These are phyloP conservation scores for Plantago elongata DNA, from an alignment of 257 asterid genomes.

Conservation along the genomic window DNA sequence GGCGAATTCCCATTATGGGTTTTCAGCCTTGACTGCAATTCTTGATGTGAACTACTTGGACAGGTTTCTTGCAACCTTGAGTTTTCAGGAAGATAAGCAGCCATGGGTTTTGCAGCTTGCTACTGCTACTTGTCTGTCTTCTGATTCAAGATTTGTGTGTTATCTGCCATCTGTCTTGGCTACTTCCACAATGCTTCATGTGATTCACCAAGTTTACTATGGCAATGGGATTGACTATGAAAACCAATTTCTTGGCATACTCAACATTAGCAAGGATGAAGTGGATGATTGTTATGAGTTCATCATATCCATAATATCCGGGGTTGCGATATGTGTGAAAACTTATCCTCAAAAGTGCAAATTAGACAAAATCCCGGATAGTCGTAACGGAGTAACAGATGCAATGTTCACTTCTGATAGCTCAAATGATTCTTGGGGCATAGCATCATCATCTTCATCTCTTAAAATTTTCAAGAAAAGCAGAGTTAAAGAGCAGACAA, in stretches of 20 bases:
- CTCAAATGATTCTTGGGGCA: conserved; percentile 45
- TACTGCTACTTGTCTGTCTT: conserved; percentile 76
- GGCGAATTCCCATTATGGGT: conserved; percentile 50
- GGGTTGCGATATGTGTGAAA: background rate
- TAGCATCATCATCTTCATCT: conserved; percentile 21
- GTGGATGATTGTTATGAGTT: conserved; percentile 60
- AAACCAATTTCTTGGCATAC: conserved; percentile 61
- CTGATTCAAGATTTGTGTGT: conserved; percentile 66
- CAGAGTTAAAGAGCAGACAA: conserved; percentile 44
- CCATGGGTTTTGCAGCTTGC: conserved; percentile 91
- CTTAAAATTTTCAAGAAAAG: conserved; percentile 40
- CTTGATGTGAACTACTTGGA: conserved; percentile 73
- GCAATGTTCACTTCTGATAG: conserved; percentile 31
- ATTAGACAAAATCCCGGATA: conserved; percentile 21
- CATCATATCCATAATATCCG: conserved; percentile 32
- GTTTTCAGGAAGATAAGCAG: conserved; percentile 47
- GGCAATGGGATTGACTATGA: conserved; percentile 49
- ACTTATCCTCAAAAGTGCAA: conserved; percentile 42
- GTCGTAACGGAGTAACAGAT: conserved; percentile 36
- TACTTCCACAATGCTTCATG: conserved; percentile 82
- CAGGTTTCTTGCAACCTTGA: conserved; percentile 51
- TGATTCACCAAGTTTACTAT: conserved; percentile 56
- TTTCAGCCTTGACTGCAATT: conserved; percentile 58
- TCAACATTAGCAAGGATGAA: conserved; percentile 66
- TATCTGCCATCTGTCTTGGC: conserved; percentile 77